Percentiles rank a stretch among this genome's conserved stretches.
Evolutionary conservation across 1,284 basidiomycete species (phyloP).

Genomic region (Tylopilus sp.): DNA sequence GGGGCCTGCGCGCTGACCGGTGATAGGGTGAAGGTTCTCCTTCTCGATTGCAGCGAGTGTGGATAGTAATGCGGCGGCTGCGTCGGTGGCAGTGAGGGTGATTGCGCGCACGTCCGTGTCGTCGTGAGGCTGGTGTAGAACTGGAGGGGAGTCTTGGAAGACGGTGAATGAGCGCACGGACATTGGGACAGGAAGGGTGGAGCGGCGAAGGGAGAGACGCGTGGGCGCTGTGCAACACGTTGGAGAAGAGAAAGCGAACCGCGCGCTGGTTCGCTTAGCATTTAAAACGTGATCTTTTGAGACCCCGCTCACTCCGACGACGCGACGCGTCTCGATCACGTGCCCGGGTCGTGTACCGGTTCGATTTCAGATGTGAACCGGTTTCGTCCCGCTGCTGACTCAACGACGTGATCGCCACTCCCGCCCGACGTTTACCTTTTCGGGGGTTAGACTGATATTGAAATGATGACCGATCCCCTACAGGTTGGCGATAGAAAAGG

Average conservation of each 20-base stretch:
- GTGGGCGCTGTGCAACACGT: conserved; percentile 35
- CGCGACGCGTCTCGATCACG: conserved; percentile 33
- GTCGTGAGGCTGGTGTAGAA: conserved; percentile 28
- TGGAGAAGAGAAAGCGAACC: conserved; percentile 27
- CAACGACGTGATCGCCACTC: conserved; percentile 17
- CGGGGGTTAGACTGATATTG: conserved; percentile 33
- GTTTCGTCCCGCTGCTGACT: too few species aligned
- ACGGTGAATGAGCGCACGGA: conserved; percentile 59
- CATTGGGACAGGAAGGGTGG: conserved; percentile 36
- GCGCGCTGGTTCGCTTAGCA: conserved; percentile 25
- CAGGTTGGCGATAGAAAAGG: conserved; percentile 36
- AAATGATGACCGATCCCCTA: conserved; percentile 35
- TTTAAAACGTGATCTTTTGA: conserved; percentile 33
- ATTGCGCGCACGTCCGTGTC: conserved; percentile 17
- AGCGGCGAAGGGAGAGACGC: conserved; percentile 12
- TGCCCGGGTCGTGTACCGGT: too few species aligned
- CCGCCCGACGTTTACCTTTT: conserved; percentile 23
- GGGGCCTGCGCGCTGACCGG: conserved; percentile 54
- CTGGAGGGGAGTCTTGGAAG: conserved; percentile 53
- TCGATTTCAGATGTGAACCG: too few species aligned
- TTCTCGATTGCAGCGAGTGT: conserved; percentile 52
- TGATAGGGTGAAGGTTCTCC: conserved; percentile 72
- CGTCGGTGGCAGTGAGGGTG: conserved; percentile 28
- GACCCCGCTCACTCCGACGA: conserved; percentile 36
- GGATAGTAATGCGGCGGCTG: conserved; percentile 33